phyloP scores from a whole-genome alignment of 2,329 filamentous ascomycete genomes.

The Neonectria ditissima region DNA sequence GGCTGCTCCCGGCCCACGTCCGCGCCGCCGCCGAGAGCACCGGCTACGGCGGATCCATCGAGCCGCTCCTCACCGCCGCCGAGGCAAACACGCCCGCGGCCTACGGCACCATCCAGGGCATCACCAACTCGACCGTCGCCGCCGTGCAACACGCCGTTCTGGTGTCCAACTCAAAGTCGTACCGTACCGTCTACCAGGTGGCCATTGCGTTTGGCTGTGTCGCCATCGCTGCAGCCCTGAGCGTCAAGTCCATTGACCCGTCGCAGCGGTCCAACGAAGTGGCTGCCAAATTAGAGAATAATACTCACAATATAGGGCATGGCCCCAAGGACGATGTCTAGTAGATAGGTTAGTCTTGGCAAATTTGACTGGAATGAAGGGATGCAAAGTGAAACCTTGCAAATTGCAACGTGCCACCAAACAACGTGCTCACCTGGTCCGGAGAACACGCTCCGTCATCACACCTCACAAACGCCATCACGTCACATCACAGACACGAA shows the following conservation, averaged over 20 bases:
- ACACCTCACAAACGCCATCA: background rate
- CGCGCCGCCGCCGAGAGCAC: slow-evolving; percentile 29
- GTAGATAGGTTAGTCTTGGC: background rate
- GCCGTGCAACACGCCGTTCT: slow-evolving; percentile 48
- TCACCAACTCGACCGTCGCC: slow-evolving; percentile 43
- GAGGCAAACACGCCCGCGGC: slow-evolving; percentile 45
- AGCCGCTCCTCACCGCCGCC: slow-evolving; percentile 40
- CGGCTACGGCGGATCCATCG: slow-evolving; percentile 33
- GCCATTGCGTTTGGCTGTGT: slow-evolving; percentile 51
- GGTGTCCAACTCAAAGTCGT: slow-evolving; percentile 43
- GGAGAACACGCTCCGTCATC: background rate
- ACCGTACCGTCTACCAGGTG: slow-evolving; percentile 48
- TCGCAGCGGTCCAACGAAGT: slow-evolving; percentile 27
- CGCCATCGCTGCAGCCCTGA: slow-evolving; percentile 48
- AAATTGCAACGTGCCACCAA: background rate
- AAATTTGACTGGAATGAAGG: too few relatives aligned
- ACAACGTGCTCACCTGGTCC: background rate
- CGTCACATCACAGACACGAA: background rate
- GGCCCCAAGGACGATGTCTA: background rate
- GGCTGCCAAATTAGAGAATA: slow-evolving; percentile 29
- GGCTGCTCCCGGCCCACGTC: slow-evolving; percentile 30
- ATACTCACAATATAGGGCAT: background rate
- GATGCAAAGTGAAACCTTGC: too few relatives aligned
- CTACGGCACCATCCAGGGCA: slow-evolving; percentile 42
- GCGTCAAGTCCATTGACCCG: slow-evolving; percentile 36